A percentile compares a stretch with the other conserved stretches of the same genome.
phyloP scores from a whole-genome alignment of 2,329 filamentous ascomycete genomes.

The Graphiopsis chlorocephala region DNA sequence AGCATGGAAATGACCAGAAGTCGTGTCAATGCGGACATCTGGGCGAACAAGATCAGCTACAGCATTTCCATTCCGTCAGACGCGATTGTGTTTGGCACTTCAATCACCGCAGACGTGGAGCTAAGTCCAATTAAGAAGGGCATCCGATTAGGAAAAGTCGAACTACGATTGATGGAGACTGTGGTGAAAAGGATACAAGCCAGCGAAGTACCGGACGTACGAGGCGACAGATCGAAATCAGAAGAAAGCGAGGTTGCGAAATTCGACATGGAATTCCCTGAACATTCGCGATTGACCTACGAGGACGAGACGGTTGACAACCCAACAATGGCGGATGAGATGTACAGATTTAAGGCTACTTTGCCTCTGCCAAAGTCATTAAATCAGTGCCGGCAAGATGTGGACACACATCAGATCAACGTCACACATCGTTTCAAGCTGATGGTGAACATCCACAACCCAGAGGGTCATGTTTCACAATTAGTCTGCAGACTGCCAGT shows the following conservation, averaged over 20 bases:
- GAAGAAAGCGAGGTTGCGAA: slow-evolving; percentile 40
- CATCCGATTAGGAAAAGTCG: slow-evolving; percentile 77
- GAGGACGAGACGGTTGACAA: slow-evolving; percentile 40
- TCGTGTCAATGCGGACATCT: slow-evolving; percentile 78
- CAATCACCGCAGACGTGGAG: slow-evolving; percentile 77
- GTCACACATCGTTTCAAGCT: slow-evolving; percentile 90
- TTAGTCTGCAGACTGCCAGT: slow-evolving; percentile 86
- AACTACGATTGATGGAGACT: slow-evolving; percentile 78
- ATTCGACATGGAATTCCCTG: slow-evolving; percentile 38
- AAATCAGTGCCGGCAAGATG: slow-evolving; percentile 81
- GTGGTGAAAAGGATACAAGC: slow-evolving; percentile 45
- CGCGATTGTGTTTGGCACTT: slow-evolving; percentile 89
- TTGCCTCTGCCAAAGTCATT: slow-evolving; percentile 76
- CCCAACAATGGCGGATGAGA: slow-evolving; percentile 49
- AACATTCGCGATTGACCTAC: slow-evolving; percentile 34
- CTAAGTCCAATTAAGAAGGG: slow-evolving; percentile 88
- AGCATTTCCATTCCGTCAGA: slow-evolving; percentile 91
- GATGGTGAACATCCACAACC: slow-evolving; percentile 86
- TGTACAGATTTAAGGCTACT: slow-evolving; percentile 58
- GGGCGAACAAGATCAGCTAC: slow-evolving; percentile 97
- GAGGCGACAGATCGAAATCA: slow-evolving; percentile 32
- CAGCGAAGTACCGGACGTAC: slow-evolving; percentile 31
- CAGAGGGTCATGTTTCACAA: slow-evolving; percentile 91
- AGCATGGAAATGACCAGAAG: slow-evolving; percentile 63
- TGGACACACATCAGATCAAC: slow-evolving; percentile 85